A percentile compares a stretch with the other conserved stretches of the same genome.
Evolutionary conservation across 352 stramenopile genomes (phyloP).

Genomic region (Phytophthora sp.): DNA sequence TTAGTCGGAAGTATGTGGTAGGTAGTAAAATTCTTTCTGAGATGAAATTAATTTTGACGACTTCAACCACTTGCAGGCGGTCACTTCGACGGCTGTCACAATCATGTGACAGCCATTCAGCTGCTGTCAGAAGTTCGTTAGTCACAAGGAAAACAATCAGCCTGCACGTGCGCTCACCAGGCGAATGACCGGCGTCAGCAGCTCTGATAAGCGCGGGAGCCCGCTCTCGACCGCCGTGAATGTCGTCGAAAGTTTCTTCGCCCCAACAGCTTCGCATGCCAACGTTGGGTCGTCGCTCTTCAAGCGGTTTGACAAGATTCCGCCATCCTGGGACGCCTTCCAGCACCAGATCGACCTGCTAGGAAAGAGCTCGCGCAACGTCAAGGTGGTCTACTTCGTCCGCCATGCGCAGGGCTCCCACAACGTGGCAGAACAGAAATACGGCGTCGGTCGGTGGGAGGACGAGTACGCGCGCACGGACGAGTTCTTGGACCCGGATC

Average conservation of each 20-base stretch:
- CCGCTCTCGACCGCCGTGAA: conserved; percentile 3
- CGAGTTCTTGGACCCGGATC: conserved; percentile 59
- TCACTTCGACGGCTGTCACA: neutral
- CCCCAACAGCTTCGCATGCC: neutral
- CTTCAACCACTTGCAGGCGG: conserved; percentile 10
- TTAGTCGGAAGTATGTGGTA: too few relatives aligned
- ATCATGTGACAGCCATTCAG: conserved; percentile 4
- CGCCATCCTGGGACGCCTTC: conserved; percentile 32
- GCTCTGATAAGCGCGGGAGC: neutral
- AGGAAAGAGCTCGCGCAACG: conserved; percentile 22
- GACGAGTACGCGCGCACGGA: conserved; percentile 60
- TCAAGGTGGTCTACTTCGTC: conserved; percentile 78
- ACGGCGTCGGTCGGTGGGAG: conserved; percentile 61
- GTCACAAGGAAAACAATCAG: neutral
- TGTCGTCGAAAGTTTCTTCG: conserved; percentile 24
- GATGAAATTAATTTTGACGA: neutral
- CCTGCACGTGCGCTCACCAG: neutral
- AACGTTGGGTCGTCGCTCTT: conserved; percentile 29
- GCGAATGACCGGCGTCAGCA: neutral
- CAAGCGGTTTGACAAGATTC: conserved; percentile 34
- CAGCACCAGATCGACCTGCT: conserved; percentile 16
- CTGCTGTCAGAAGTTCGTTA: neutral
- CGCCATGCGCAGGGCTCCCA: conserved; percentile 71
- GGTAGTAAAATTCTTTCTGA: too few relatives aligned
- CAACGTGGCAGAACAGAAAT: conserved; percentile 60